Percentiles rank a stretch among this genome's conserved stretches.
These are phyloP conservation scores for Centaurea solstitialis DNA, from an alignment of 129 eudicot genomes.

Conservation along the genomic window DNA sequence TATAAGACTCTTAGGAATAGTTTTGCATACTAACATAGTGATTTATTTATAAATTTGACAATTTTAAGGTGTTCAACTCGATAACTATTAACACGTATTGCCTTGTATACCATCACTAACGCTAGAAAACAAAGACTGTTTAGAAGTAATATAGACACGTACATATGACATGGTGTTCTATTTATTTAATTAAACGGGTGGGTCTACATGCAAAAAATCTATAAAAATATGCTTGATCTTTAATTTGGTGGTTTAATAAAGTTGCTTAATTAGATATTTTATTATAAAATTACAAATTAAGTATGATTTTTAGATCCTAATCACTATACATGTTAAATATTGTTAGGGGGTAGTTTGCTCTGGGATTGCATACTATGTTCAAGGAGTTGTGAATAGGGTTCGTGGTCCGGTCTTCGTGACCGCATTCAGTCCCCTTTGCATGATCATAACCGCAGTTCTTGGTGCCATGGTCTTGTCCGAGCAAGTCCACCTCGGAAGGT, in stretches of 20 bases:
- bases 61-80: too few species aligned
- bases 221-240: not conserved
- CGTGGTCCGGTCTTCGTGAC: conserved; percentile 97
- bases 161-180: too few species aligned
- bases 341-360: conserved; percentile 88
- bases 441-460: conserved; percentile 82
- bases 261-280: too few species aligned
- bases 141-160: too few species aligned
- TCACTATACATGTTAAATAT: not conserved
- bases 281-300: not conserved
- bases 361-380: conserved; percentile 86
- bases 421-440: conserved; percentile 84
- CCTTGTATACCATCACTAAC: too few species aligned
- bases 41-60: too few species aligned
- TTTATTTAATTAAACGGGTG: too few species aligned
- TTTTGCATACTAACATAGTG: too few species aligned
- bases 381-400: conserved; percentile 73
- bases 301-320: not conserved
- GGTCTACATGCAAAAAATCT: not conserved
- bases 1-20: too few species aligned
- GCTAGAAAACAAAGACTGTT: too few species aligned
- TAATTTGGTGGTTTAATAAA: not conserved
- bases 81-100: too few species aligned
- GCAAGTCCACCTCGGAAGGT: conserved; percentile 93
- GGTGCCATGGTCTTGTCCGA: conserved; percentile 77